Percentiles rank a stretch among this genome's conserved stretches.
Conservation (phyloP, 2,329 filamentous ascomycete genomes). For the Botrytis sinoallii region DNA sequence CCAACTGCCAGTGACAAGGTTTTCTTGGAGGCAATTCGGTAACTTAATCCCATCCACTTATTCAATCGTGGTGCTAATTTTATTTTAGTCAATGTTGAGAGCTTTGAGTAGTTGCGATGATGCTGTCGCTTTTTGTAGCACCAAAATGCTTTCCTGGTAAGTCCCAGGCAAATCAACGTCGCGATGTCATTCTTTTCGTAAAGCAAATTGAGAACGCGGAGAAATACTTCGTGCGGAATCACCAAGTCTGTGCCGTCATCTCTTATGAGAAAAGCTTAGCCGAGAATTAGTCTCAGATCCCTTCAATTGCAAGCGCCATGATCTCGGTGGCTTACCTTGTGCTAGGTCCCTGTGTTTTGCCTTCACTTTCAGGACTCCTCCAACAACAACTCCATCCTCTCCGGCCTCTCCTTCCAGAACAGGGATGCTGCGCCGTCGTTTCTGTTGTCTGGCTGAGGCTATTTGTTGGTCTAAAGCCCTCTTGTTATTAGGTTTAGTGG, state of each 20-base stretch:
- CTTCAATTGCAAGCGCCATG: neutral
- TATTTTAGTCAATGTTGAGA: neutral
- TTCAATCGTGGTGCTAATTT: neutral
- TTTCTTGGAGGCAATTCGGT: neutral
- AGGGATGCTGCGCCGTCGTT: neutral
- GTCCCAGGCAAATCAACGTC: neutral
- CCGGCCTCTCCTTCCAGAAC: neutral
- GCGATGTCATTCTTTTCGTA: neutral
- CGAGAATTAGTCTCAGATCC: neutral
- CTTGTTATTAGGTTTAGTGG: neutral
- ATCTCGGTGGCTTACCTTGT: neutral
- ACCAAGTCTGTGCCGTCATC: neutral
- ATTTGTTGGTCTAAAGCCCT: neutral
- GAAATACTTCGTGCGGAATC: neutral
- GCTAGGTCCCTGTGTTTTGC: neutral
- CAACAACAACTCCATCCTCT: neutral
- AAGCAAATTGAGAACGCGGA: neutral
- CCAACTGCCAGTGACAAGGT: neutral
- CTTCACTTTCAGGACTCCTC: neutral
- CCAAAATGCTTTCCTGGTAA: neutral
- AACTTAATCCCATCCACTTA: neutral
- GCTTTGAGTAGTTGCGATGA: neutral
- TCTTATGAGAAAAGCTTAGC: neutral
- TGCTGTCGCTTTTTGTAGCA: neutral
- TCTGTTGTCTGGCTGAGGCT: too few relatives aligned